Base-by-base conservation (phyloP, 148 eudicot genomes). In the Mesembryanthemum crystallinum region DNA sequence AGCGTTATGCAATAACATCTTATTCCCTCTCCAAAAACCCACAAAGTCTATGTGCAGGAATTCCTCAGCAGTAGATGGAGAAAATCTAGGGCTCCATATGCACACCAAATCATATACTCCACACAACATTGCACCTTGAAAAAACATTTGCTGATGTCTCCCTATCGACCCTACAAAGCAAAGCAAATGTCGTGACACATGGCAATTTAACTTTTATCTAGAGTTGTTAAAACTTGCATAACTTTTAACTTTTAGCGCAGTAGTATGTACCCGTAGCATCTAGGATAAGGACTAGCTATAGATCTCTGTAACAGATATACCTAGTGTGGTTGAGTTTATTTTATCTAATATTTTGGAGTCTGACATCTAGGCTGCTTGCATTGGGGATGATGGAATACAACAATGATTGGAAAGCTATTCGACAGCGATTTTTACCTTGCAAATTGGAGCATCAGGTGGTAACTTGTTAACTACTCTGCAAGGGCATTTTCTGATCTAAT, bases 381-480 rank as follows among this genome's bases (percentile, higher is more conserved):
- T 57, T 85, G 92, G 98, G 98, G 60, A 79, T 94, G 82, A 87
- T 91, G 98, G 95, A 94, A 72, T 94, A 84, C 82, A 94, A 94
- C 80, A 86, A 90, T 66, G 93, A 94, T 75, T 91, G 98, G 98
- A 91, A 91, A 79, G 85, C 93, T 62, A 94, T 94, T 81, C 94
- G 88, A 57, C 91, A 90, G 63, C 86, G 97, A 8, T 91, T 88
- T 85, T 91, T 94, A 83, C 94, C 94, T 84, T 94, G 97, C 83
- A 94, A 94, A 87, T 82, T 92, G 28, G 91, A 89, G 84, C 97
- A 94, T 83, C 98, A 94, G 95, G 98, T 94, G 78, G 71, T 64
- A 63, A 72, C 33, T 60, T 62, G 80, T 54, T 75, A 39, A 32
- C 54, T 67, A 23, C 18, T 58, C 8, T 23, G 67, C 10, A 15